Evolutionary conservation across 768 basidiomycete genomes (phyloP).

Genomic region (Phlegmacium glaucopus): DNA sequence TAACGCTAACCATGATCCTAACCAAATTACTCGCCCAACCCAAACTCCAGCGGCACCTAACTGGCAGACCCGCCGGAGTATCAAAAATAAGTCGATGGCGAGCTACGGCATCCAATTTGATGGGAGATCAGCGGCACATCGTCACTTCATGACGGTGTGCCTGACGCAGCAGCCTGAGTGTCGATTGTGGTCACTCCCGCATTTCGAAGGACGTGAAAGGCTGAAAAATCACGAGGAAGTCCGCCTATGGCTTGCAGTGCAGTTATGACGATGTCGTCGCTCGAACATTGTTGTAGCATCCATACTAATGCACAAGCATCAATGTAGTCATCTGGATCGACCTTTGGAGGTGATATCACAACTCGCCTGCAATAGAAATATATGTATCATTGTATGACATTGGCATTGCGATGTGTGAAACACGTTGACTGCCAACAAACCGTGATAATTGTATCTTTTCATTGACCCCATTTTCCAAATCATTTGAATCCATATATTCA

Average conservation of each 20-base stretch:
- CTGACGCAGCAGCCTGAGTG: too few relatives aligned
- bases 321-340: conserved; percentile 25
- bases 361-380: conserved; percentile 4
- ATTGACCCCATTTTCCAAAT: conserved; percentile 9
- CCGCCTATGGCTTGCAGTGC: conserved; percentile 37
- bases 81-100: too few relatives aligned
- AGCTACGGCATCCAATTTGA: too few relatives aligned
- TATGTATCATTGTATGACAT: not conserved
- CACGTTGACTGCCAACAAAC: conserved; percentile 1
- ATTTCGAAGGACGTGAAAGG: conserved; percentile 32
- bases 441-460: conserved; percentile 7
- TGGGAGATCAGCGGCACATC: too few relatives aligned
- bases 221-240: conserved; percentile 35
- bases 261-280: conserved; percentile 26
- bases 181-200: too few relatives aligned
- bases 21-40: too few relatives aligned
- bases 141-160: too few relatives aligned
- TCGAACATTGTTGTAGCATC: conserved; percentile 33
- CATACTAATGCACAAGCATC: conserved; percentile 37
- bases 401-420: too few relatives aligned
- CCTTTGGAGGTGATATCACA: conserved; percentile 1
- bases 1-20: too few relatives aligned
- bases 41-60: too few relatives aligned
- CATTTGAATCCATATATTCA: not conserved
- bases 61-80: too few relatives aligned